These are phyloP conservation scores for Aspergillus nanangensis DNA, from an alignment of 495 filamentous ascomycete species.

Conservation along the genomic window DNA sequence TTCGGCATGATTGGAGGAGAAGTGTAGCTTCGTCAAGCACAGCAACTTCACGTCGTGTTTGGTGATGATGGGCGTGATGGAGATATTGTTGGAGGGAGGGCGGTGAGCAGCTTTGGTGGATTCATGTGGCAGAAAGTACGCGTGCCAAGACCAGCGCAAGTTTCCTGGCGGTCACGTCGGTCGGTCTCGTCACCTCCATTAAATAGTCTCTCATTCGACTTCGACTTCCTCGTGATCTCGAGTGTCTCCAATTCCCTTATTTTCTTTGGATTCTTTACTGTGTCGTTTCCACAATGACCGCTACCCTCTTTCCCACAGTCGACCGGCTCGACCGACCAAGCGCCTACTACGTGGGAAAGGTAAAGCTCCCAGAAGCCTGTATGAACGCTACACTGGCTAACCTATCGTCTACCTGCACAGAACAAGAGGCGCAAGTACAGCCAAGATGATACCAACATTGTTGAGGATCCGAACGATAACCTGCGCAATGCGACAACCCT, in stretches of 20 bases:
- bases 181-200: no score
- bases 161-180: slow-evolving; percentile 1
- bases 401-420: slow-evolving; percentile 32
- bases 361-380: no score
- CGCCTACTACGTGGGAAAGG: slow-evolving; percentile 78
- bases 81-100: neutral
- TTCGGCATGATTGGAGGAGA: slow-evolving; percentile 58
- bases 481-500: slow-evolving; percentile 87
- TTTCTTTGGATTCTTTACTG: no score
- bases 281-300: slow-evolving; percentile 16
- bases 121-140: neutral
- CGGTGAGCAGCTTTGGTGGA: no score
- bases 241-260: no score
- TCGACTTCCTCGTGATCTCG: no score
- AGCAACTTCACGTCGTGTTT: neutral
- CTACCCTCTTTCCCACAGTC: slow-evolving; percentile 53
- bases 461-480: slow-evolving; percentile 61
- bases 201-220: no score
- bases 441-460: slow-evolving; percentile 52
- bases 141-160: slow-evolving; percentile 8
- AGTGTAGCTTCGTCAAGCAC: no score
- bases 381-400: neutral
- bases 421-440: slow-evolving; percentile 64
- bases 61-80: neutral
- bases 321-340: slow-evolving; percentile 86